Evolutionary conservation across 805 yeast genomes (phyloP), one percentile per base, ranked within the genome.

Genomic region (Grigorovia humatica): DNA sequence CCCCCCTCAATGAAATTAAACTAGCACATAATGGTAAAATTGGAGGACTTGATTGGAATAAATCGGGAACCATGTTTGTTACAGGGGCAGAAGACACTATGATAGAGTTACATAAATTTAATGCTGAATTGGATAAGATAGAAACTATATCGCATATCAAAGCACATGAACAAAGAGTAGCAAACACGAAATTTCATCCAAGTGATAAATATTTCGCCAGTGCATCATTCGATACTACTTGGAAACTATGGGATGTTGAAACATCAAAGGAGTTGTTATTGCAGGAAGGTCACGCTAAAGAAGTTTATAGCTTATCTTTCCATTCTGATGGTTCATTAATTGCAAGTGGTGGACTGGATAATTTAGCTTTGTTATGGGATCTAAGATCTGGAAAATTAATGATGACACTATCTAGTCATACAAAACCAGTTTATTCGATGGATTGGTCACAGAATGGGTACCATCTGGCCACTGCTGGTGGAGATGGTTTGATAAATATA

Each of bases 221-320:
- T 11, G 84, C 95, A 0, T 89, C 96, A 0, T 83, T 76, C 60
- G 97, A 91, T 66, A 74, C 74, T 56, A 87, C 96, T 0, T 91
- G 96, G 96, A 77, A 88, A 54, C 64, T 88, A 2, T 90, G 96
- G 96, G 96, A 91, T 65, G 56, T 81, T 0, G 68, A 70, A 12
- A 76, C 72, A 4, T 65, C 67, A 15, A 62, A 62, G 32, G 80
- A 80, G 50, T 60, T 91, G 7, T 69, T 78, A 43, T 72, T 78
- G 53, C 98, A 91, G 64, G 96, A 88, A 62, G 96, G 97, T 0
- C 97, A 91, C 62, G 70, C 85, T 1, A 82, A 80, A 58, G 93
- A 81, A 52, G 82, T 89, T 0, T 80, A 78, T 54, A 61, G 81
- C 0, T 64, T 85, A 2, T 68, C 78, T 1, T 76, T 84, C 55